Percentiles rank a stretch among this genome's conserved stretches.
Evolutionary conservation across 2,329 filamentous ascomycete genomes (phyloP).

Genomic region (Calcarisporium arbuscula): DNA sequence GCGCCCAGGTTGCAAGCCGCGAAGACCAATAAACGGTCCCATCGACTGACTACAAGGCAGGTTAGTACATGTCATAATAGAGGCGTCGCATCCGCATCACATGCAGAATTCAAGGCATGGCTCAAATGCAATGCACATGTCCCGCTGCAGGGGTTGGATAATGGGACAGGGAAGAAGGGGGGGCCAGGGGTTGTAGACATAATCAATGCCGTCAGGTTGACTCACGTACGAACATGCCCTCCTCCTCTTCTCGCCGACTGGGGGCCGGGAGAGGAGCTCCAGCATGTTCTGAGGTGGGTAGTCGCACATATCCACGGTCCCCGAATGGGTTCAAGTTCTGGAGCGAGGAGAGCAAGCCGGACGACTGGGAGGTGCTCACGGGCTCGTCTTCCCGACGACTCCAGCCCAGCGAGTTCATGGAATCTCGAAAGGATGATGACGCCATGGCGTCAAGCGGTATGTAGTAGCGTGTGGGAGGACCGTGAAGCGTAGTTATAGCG

Average conservation of each 20-base stretch:
- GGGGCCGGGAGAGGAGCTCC: conserved; percentile 83
- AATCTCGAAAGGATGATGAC: conserved; percentile 83
- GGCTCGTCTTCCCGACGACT: conserved; percentile 77
- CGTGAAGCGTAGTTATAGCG: conserved; percentile 7
- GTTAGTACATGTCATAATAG: conserved; percentile 30
- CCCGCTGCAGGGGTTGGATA: conserved; percentile 39
- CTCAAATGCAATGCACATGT: conserved; percentile 38
- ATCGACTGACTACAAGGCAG: conserved; percentile 72
- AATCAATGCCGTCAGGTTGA: conserved; percentile 24
- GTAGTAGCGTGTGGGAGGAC: background rate
- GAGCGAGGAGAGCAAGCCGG: conserved; percentile 72
- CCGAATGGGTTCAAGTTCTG: conserved; percentile 85
- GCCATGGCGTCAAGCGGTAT: conserved; percentile 54
- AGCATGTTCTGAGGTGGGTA: conserved; percentile 76
- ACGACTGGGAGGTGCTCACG: conserved; percentile 62
- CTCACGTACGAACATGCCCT: conserved; percentile 94
- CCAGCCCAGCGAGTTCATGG: conserved; percentile 93
- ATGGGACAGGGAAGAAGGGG: too few species aligned
- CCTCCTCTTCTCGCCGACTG: conserved; percentile 83
- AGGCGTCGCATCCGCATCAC: conserved; percentile 37
- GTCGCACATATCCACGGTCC: conserved; percentile 77
- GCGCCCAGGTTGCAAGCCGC: conserved; percentile 84
- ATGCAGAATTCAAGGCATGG: conserved; percentile 31
- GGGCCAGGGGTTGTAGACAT: conserved; percentile 18
- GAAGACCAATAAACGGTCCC: conserved; percentile 93